phyloP scores from a whole-genome alignment of 1,284 basidiomycete genomes.

The Vanrija humicola region DNA sequence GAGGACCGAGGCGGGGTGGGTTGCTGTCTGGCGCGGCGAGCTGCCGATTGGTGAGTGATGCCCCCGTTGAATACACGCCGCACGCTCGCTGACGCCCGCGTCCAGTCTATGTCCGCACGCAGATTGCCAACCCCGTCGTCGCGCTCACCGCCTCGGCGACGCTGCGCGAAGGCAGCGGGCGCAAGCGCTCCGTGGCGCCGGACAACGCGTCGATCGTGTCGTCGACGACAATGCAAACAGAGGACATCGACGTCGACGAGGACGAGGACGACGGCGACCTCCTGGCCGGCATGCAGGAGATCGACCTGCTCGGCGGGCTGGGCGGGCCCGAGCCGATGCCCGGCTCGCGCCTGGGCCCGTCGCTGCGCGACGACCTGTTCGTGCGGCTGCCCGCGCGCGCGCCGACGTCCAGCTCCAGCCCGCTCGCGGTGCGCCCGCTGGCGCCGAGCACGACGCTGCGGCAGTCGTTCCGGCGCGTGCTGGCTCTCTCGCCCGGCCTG shows the following conservation, averaged over 20 bases:
- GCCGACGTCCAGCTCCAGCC: background rate
- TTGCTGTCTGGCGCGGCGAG: constrained; percentile 68
- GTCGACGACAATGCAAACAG: constrained; percentile 18
- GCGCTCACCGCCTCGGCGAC: constrained; percentile 76
- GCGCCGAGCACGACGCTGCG: constrained; percentile 58
- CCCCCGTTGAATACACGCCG: too few relatives aligned
- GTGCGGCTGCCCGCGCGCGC: constrained; percentile 4
- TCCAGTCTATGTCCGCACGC: constrained; percentile 60
- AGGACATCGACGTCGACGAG: constrained; percentile 10
- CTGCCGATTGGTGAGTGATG: constrained; percentile 73
- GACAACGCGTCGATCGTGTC: constrained; percentile 25
- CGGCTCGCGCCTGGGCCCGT: constrained; percentile 31
- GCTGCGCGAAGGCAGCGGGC: constrained; percentile 51
- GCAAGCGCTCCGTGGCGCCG: constrained; percentile 14
- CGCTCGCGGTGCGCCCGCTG: constrained; percentile 1
- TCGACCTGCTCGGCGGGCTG: constrained; percentile 70
- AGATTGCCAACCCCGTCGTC: constrained; percentile 66
- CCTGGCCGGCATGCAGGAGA: constrained; percentile 62
- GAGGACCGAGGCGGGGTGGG: constrained; percentile 63
- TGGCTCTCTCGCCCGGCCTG: constrained; percentile 72
- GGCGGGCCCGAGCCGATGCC: constrained; percentile 33
- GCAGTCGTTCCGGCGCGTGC: constrained; percentile 75
- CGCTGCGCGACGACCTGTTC: constrained; percentile 31
- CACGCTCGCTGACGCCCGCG: background rate
- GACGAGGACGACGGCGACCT: constrained; percentile 23